phyloP scores from a whole-genome alignment of 352 stramenopile genomes.

The Thalassiosira livingstoniorum region DNA sequence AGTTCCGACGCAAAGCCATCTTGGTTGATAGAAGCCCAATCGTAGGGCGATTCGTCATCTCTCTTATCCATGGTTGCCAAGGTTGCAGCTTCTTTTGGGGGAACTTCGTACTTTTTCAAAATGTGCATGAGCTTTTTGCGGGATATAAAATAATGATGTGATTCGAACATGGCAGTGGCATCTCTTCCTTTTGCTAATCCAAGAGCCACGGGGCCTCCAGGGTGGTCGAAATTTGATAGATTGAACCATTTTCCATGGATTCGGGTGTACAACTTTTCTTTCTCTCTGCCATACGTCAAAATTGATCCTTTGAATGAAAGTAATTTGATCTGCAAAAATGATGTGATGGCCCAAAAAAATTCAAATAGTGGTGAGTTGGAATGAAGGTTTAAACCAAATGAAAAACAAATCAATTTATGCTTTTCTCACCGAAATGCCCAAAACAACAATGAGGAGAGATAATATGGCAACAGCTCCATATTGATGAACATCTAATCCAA shows the following conservation, averaged over 20 bases:
- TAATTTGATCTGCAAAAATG: too few species aligned
- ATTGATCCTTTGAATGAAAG: too few species aligned
- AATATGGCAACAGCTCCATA: too few species aligned
- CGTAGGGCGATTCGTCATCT: constrained; percentile 54
- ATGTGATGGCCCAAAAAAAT: too few species aligned
- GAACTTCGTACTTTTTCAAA: constrained; percentile 66
- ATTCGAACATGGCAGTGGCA: constrained; percentile 85
- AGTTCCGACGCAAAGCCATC: constrained; percentile 43
- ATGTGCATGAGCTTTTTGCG: constrained; percentile 64
- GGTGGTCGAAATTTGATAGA: constrained; percentile 59
- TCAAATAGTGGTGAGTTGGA: too few species aligned
- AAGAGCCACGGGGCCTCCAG: constrained; percentile 73
- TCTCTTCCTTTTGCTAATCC: constrained; percentile 73
- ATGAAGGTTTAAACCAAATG: too few species aligned
- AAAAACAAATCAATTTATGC: too few species aligned
- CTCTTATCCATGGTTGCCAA: constrained; percentile 33
- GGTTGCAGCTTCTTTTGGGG: not conserved
- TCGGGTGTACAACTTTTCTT: constrained; percentile 50
- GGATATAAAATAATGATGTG: constrained; percentile 84
- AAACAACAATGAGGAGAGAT: too few species aligned
- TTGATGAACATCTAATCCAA: too few species aligned
- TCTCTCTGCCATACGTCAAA: too few species aligned
- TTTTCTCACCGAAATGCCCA: too few species aligned
- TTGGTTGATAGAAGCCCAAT: constrained; percentile 38
- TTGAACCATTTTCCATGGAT: constrained; percentile 63